Percentiles rank a stretch among this genome's conserved stretches.
Evolutionary conservation across 345 rosid genomes (phyloP).

Genomic region (Tarenaya hassleriana): DNA sequence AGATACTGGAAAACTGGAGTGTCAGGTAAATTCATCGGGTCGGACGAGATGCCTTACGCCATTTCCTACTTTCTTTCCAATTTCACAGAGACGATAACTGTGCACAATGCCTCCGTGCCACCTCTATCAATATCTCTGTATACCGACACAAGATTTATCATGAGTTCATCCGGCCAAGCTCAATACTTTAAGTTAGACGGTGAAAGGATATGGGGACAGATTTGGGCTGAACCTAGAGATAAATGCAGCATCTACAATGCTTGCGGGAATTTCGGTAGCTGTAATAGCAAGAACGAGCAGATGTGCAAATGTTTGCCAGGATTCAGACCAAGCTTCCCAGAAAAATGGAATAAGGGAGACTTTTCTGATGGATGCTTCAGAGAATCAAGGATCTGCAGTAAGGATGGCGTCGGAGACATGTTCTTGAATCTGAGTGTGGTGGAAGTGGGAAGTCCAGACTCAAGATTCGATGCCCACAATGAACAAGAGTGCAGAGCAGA

Average conservation of each 20-base stretch:
- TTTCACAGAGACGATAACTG: constrained; percentile 28
- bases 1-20: constrained; percentile 45
- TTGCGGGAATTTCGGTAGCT: constrained; percentile 46
- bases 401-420: constrained; percentile 28
- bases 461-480: constrained; percentile 25
- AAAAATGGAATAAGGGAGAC: constrained; percentile 35
- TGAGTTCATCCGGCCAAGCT: constrained; percentile 35
- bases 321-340: constrained; percentile 31
- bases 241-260: constrained; percentile 37
- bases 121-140: constrained; percentile 36
- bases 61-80: constrained; percentile 41
- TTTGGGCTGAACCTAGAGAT: constrained; percentile 42
- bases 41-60: constrained; percentile 32
- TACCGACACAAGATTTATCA: constrained; percentile 30
- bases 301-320: constrained; percentile 47
- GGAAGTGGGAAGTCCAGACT: constrained; percentile 51
- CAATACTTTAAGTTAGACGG: constrained; percentile 29
- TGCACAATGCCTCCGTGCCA: constrained; percentile 38
- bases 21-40: constrained; percentile 28
- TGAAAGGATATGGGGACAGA: constrained; percentile 28
- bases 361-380: constrained; percentile 40
- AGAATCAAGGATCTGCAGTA: constrained; percentile 35
- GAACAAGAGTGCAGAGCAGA: constrained; percentile 39
- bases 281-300: constrained; percentile 32
- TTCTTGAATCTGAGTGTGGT: constrained; percentile 45